These are phyloP conservation scores for Tetrapisispora arboricola DNA, from an alignment of 805 yeast genomes.

Conservation along the genomic window DNA sequence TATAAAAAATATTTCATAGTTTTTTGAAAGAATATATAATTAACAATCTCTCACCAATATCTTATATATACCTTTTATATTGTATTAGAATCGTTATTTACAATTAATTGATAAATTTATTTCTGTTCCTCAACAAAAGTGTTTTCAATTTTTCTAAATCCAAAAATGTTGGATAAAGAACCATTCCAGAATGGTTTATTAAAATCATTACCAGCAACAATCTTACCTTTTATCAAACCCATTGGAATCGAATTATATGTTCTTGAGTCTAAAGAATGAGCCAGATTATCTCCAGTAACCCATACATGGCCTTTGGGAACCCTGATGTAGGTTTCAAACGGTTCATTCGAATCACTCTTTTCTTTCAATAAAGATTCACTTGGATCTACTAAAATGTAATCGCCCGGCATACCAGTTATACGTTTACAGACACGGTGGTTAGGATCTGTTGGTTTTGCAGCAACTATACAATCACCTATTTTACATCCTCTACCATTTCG, in stretches of 20 bases:
- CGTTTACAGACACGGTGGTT: constrained; percentile 81
- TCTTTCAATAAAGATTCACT: constrained; percentile 26
- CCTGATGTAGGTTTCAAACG: constrained; percentile 42
- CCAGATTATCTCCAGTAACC: constrained; percentile 92
- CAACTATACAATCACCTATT: constrained; percentile 83
- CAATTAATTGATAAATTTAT: not conserved
- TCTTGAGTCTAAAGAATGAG: constrained; percentile 81
- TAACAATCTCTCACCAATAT: too few relatives aligned
- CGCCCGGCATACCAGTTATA: constrained; percentile 95
- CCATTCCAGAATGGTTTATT: constrained; percentile 36
- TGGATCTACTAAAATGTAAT: constrained; percentile 72
- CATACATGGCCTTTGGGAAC: constrained; percentile 95
- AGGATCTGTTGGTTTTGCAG: constrained; percentile 84
- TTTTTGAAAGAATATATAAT: too few relatives aligned
- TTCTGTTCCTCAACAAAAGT: constrained; percentile 33
- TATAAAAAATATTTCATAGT: too few relatives aligned
- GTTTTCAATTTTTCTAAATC: constrained; percentile 47
- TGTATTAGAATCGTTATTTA: too few relatives aligned
- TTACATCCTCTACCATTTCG: constrained; percentile 53
- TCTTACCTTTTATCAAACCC: constrained; percentile 80
- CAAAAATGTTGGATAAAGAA: constrained; percentile 34
- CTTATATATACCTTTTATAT: too few relatives aligned
- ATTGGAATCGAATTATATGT: constrained; percentile 83
- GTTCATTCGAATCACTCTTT: constrained; percentile 10
- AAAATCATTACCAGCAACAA: constrained; percentile 58